These are phyloP conservation scores for Erucastrum elatum DNA, from an alignment of 345 rosid genomes.

Conservation along the genomic window DNA sequence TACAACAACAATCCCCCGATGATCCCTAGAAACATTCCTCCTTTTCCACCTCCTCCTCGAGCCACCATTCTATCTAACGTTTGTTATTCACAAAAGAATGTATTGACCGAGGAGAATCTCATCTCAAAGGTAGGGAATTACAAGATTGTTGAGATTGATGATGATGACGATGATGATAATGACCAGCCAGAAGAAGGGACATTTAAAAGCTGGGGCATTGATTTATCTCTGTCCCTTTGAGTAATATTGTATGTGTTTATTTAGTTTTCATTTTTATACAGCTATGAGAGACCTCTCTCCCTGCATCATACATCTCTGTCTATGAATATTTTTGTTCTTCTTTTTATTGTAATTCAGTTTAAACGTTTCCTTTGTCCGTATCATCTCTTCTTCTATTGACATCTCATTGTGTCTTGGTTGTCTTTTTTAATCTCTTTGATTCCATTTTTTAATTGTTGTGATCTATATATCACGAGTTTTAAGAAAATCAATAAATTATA, in stretches of 20 bases:
- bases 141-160: slow-evolving; percentile 26
- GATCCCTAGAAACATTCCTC: slow-evolving; percentile 2
- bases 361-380: slow-evolving; percentile 2
- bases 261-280: not conserved
- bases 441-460: not conserved
- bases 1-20: not conserved
- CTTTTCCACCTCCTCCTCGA: slow-evolving; percentile 20
- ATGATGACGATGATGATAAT: slow-evolving; percentile 33
- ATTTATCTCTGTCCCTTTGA: slow-evolving; percentile 36
- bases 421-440: not conserved
- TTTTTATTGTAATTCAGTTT: not conserved
- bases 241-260: slow-evolving; percentile 16
- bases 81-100: slow-evolving; percentile 2
- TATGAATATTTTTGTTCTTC: not conserved
- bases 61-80: not conserved
- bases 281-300: slow-evolving; percentile 11
- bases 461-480: not conserved
- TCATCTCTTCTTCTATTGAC: slow-evolving; percentile 1
- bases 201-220: slow-evolving; percentile 10
- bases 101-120: slow-evolving; percentile 18
- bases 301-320: slow-evolving; percentile 11
- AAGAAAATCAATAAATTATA: not conserved
- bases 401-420: slow-evolving; percentile 14
- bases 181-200: slow-evolving; percentile 10
- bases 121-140: slow-evolving; percentile 31